Base-by-base conservation (phyloP, 106 monocot species). In the Dendrobium catenatum region DNA sequence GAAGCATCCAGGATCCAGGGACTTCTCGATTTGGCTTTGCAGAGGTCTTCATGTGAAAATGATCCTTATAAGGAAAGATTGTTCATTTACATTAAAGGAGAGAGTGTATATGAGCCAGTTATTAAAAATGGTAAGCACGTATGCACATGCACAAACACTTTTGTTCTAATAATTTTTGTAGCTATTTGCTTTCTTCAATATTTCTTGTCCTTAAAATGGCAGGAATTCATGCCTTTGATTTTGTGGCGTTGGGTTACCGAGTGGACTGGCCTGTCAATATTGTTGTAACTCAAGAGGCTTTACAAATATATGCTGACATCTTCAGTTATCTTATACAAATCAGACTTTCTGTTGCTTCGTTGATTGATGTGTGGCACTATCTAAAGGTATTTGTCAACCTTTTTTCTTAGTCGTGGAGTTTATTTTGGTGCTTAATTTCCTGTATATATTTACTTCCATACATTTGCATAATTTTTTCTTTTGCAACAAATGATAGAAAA, bases 231-330 rank as follows among this genome's bases (percentile, higher is more conserved):
- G 54, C 90, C 42, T 89, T 98, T 77, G 84, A 98, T 77, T 88
- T 77, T 61, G 72, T 98, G 46, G 68, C 77, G 44, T 85, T 98
- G 84, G 98, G 93, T 77, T 98, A 89, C 79, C 89, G 80, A 88
- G 88, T 93, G 72, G 93, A 93, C 27, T 98, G 98, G 98, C 98
- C 97, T 55, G 79, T 98, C 74, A 93, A 73, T 79, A 89, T 95
- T 80, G 75, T 95, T 81, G 78, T 95, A 74, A 89, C 89, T 79
- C 78, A 79, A 46, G 89, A 87, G 78, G 90, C 94, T 61, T 81
- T 98, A 81, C 83, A 85, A 81, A 87, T 88, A 68, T 98, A 98
- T 87, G 86, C 87, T 85, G 88, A 89, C 18, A 91, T 94, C 55
- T 98, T 94, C 81, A 82, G 83, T 77, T 94, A 88, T 87, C 91